These are phyloP conservation scores for Auricularia auricula-judae DNA, from an alignment of 768 basidiomycete species.

Conservation along the genomic window DNA sequence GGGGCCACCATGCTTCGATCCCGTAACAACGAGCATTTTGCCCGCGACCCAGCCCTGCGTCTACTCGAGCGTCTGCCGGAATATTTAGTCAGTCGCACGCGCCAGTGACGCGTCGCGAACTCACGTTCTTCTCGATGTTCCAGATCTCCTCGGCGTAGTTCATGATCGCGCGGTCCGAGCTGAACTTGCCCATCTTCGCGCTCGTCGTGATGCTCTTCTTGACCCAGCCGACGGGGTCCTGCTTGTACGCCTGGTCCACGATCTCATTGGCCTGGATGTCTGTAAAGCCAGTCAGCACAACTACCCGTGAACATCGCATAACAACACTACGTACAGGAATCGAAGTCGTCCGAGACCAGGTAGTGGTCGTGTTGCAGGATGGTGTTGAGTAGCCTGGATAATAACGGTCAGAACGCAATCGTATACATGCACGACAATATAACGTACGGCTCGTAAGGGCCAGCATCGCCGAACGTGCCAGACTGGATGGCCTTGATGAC, in stretches of 20 bases:
- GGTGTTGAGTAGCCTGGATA: constrained; percentile 54
- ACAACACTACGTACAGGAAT: constrained; percentile 52
- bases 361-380: constrained; percentile 70
- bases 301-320: background rate
- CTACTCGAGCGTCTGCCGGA: no score
- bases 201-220: constrained; percentile 83
- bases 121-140: constrained; percentile 43
- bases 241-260: constrained; percentile 78
- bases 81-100: no score
- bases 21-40: no score
- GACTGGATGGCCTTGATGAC: constrained; percentile 67
- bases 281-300: constrained; percentile 13
- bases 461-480: constrained; percentile 71
- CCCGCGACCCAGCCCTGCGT: no score
- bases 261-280: constrained; percentile 74
- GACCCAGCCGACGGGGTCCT: constrained; percentile 75
- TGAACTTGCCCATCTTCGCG: constrained; percentile 96
- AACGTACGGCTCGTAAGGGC: constrained; percentile 80
- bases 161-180: constrained; percentile 84
- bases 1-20: no score
- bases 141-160: constrained; percentile 87
- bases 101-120: background rate
- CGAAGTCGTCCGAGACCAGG: constrained; percentile 86
- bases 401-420: constrained; percentile 17
- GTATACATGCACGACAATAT: constrained; percentile 8